Evolutionary conservation across 2,329 filamentous ascomycete genomes (phyloP), one percentile per base, ranked within the genome.

Genomic region (Aspergillus quadrilineatus): DNA sequence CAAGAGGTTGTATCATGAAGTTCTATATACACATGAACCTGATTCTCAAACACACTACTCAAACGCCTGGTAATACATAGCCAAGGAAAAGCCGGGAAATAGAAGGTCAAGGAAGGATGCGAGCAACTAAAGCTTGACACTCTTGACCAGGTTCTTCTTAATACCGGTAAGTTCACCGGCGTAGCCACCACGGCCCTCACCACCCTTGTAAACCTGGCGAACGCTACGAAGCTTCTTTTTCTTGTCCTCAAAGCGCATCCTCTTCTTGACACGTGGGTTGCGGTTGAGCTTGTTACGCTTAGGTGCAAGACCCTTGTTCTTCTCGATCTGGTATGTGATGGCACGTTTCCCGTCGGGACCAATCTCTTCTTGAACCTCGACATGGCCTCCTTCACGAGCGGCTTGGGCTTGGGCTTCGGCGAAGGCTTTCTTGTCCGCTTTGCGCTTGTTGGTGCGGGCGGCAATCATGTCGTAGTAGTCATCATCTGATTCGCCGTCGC

Each of bases 261-360:
- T 86, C 88, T 97, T 97, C 88, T 97, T 99, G 63, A 97, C 93
- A 73, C 94, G 83, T 36, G 94, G 92, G 78, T 99, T 99, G 61
- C 93, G 82, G 57, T 92, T 89, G 66, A 96, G 92, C 85, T 99
- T 97, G 82, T 89, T 95, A 62, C 93, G 83, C 75, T 89, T 88
- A 46, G 92, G 91, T 57, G 90, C 87, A 61, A 99, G 79, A 32
- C 94, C 94, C 83, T 97, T 97, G 78, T 99, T 99, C 85, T 97
- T 97, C 78, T 92, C 85, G 69, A 99, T 99, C 65, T 87, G 85
- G 76, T 97, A 97, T 15, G 86, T 90, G 72, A 99, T 96, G 75
- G 91, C 90, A 58, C 95, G 82, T 79, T 97, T 96, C 58, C 92
- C 93, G 67, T 96, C 92, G 56, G 85, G 80, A 42, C 89, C 91